A percentile compares a stretch with the other conserved stretches of the same genome.
These are phyloP conservation scores for Leucosporidium scottii DNA, from an alignment of 768 basidiomycete genomes.

Conservation along the genomic window DNA sequence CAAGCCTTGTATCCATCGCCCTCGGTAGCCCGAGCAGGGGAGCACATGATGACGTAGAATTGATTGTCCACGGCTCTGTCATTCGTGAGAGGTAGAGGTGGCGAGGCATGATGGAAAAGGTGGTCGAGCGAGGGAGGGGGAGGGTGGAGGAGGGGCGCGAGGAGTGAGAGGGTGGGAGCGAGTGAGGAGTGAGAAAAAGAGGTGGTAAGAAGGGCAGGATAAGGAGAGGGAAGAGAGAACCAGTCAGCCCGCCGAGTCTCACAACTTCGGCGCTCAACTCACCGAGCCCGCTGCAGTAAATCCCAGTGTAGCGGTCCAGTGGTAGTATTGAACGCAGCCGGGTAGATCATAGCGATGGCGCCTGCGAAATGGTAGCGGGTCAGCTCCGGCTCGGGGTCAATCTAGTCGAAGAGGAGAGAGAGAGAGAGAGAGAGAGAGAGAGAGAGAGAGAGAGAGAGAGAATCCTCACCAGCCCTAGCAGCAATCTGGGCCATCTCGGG, in stretches of 20 bases:
- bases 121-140: neutral
- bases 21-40: constrained; percentile 75
- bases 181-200: no score
- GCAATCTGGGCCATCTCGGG: constrained; percentile 88
- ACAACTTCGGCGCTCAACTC: no score
- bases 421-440: neutral
- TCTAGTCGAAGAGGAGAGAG: neutral
- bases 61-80: constrained; percentile 92
- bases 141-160: no score
- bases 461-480: constrained; percentile 70
- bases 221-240: no score
- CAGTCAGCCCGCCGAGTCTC: no score
- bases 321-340: constrained; percentile 88
- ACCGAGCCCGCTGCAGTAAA: constrained; percentile 76
- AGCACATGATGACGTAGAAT: constrained; percentile 92
- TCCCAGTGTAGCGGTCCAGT: constrained; percentile 97
- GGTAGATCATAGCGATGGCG: constrained; percentile 81
- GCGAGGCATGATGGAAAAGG: constrained; percentile 4
- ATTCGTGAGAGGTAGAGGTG: neutral
- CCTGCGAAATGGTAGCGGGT: no score
- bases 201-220: no score
- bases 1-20: constrained; percentile 72
- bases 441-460: no score
- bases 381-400: neutral
- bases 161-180: no score